Conservation (phyloP, 1,284 basidiomycete genomes). For the Fistulina hepatica region DNA sequence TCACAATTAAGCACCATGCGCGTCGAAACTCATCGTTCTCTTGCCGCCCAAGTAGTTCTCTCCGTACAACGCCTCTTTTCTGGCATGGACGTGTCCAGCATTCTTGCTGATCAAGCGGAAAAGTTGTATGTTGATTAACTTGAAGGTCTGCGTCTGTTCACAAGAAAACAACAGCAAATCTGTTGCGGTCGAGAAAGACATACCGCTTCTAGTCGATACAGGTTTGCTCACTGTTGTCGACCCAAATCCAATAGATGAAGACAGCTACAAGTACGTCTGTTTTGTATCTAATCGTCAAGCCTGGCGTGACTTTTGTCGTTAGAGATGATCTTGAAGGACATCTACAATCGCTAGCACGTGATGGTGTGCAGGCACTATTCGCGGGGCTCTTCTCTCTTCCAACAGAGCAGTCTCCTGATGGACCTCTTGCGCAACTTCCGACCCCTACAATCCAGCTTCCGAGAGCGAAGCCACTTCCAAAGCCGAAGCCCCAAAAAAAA, state of each 20-base stretch:
- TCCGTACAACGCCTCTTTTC: no score
- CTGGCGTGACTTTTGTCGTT: slow-evolving; percentile 2
- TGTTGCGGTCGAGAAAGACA: slow-evolving; percentile 65
- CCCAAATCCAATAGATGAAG: slow-evolving; percentile 73
- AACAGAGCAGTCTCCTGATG: slow-evolving; percentile 65
- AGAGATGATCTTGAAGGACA: slow-evolving; percentile 74
- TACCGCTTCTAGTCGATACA: slow-evolving; percentile 72
- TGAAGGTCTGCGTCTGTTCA: slow-evolving; percentile 5
- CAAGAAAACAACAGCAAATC: slow-evolving; percentile 43
- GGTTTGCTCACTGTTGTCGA: slow-evolving; percentile 84
- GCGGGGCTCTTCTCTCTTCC: slow-evolving; percentile 77
- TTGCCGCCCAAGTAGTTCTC: no score
- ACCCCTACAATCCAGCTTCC: slow-evolving; percentile 69
- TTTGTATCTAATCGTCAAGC: slow-evolving; percentile 1
- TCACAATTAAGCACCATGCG: no score
- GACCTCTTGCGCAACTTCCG: slow-evolving; percentile 79
- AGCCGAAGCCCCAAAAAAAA: slow-evolving; percentile 87
- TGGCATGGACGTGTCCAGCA: slow-evolving; percentile 69
- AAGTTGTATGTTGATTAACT: slow-evolving; percentile 42
- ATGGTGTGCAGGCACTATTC: slow-evolving; percentile 79
- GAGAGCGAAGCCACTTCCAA: slow-evolving; percentile 86
- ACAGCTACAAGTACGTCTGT: slow-evolving; percentile 57
- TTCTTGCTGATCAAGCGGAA: slow-evolving; percentile 57
- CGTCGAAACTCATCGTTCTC: no score
- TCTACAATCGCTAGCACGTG: slow-evolving; percentile 72